These are phyloP conservation scores for Anthracocystis setariae DNA, from an alignment of 1,284 basidiomycete genomes.

Conservation along the genomic window DNA sequence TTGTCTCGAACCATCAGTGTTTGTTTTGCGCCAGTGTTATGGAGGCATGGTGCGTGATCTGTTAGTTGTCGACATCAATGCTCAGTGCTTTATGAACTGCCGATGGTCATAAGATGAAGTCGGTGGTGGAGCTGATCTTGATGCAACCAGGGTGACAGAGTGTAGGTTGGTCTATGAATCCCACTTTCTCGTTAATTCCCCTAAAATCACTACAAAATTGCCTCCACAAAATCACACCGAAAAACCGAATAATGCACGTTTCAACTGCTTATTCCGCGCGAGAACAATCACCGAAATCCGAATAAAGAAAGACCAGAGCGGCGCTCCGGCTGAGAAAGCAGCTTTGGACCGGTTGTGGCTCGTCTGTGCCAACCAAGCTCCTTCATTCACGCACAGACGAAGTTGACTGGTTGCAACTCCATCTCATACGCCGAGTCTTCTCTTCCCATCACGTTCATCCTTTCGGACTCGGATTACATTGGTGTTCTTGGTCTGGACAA, in stretches of 20 bases:
- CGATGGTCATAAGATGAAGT: background rate
- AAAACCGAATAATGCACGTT: background rate
- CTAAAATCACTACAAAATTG: slow-evolving; percentile 12
- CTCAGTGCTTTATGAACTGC: too few relatives aligned
- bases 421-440: background rate
- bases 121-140: background rate
- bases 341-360: slow-evolving; percentile 17
- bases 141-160: too few relatives aligned
- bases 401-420: background rate
- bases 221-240: slow-evolving; percentile 5
- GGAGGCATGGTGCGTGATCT: background rate
- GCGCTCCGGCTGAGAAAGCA: slow-evolving; percentile 23
- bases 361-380: background rate
- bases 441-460: background rate
- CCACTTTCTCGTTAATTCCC: slow-evolving; percentile 2
- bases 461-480: too few relatives aligned
- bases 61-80: background rate
- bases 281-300: slow-evolving; percentile 7
- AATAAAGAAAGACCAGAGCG: background rate
- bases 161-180: too few relatives aligned
- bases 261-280: slow-evolving; percentile 10
- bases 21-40: too few relatives aligned
- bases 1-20: too few relatives aligned
- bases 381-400: slow-evolving; percentile 16
- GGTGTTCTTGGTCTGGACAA: background rate